A percentile compares a stretch with the other conserved stretches of the same genome.
Conservation (phyloP, 306 rosid species). For the Vachellia pachyceras region DNA sequence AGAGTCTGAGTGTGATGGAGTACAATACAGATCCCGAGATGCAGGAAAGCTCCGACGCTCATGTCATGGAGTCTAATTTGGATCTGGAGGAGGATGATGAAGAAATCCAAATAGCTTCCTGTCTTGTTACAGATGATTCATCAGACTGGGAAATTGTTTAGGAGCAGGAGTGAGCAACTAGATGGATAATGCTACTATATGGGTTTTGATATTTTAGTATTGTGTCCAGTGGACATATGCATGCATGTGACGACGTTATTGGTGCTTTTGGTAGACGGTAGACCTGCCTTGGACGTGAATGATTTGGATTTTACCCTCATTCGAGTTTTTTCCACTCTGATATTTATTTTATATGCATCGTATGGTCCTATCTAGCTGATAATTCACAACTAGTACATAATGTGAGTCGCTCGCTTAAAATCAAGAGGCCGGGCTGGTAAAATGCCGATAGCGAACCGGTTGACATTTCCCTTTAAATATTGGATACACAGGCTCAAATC, state of each 20-base stretch:
- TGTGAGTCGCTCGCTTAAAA: neutral
- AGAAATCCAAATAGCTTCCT: neutral
- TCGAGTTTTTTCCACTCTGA: neutral
- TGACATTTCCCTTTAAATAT: no score
- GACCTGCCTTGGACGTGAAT: neutral
- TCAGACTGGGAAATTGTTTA: constrained; percentile 84
- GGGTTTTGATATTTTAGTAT: neutral
- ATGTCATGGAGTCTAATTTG: constrained; percentile 38
- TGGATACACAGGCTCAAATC: neutral
- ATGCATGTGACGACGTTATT: constrained; percentile 4
- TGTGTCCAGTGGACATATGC: neutral
- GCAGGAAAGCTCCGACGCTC: constrained; percentile 35
- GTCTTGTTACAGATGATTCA: constrained; percentile 35
- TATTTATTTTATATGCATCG: neutral
- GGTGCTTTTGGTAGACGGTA: neutral
- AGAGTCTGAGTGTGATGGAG: constrained; percentile 40
- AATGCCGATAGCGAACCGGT: neutral
- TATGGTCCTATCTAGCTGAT: neutral
- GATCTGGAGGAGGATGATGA: constrained; percentile 23
- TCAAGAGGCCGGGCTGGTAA: neutral
- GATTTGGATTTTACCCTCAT: neutral
- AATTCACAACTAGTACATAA: neutral
- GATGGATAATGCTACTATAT: constrained; percentile 11
- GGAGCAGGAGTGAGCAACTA: constrained; percentile 48
- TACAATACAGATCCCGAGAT: constrained; percentile 25